These are phyloP conservation scores for Eucalyptus microcorys DNA, from an alignment of 345 rosid genomes.

Conservation along the genomic window DNA sequence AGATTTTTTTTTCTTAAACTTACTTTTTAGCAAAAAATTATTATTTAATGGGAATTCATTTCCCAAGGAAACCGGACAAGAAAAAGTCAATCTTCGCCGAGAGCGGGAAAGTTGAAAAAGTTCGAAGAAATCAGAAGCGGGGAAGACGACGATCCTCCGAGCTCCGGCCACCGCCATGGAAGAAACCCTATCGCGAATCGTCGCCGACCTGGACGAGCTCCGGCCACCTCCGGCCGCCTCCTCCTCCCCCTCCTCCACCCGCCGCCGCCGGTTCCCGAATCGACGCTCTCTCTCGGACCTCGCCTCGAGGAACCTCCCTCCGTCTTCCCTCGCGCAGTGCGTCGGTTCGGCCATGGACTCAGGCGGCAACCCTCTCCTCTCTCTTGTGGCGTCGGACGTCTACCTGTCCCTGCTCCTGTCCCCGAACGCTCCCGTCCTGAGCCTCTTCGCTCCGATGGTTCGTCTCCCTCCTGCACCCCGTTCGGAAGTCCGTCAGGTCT, in stretches of 20 bases:
- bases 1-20: no score
- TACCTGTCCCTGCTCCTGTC: conserved; percentile 55
- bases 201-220: conserved; percentile 10
- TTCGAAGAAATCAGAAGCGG: background rate
- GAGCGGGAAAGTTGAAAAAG: background rate
- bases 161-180: background rate
- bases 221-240: background rate
- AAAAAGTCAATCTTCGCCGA: background rate
- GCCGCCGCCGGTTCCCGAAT: background rate
- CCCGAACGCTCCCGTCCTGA: conserved; percentile 58
- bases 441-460: conserved; percentile 73
- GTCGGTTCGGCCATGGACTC: conserved; percentile 61
- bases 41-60: no score
- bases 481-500: conserved; percentile 54
- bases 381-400: conserved; percentile 44
- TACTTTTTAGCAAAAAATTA: no score
- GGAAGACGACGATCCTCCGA: background rate
- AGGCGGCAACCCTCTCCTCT: conserved; percentile 3
- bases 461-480: conserved; percentile 56
- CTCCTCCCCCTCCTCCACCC: background rate
- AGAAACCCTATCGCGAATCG: conserved; percentile 9
- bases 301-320: conserved; percentile 20
- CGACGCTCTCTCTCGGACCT: conserved; percentile 39
- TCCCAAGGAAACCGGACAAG: no score
- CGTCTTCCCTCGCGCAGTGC: conserved; percentile 33